phyloP scores from a whole-genome alignment of 1,284 basidiomycete genomes.

The Trichosporon sp. region DNA sequence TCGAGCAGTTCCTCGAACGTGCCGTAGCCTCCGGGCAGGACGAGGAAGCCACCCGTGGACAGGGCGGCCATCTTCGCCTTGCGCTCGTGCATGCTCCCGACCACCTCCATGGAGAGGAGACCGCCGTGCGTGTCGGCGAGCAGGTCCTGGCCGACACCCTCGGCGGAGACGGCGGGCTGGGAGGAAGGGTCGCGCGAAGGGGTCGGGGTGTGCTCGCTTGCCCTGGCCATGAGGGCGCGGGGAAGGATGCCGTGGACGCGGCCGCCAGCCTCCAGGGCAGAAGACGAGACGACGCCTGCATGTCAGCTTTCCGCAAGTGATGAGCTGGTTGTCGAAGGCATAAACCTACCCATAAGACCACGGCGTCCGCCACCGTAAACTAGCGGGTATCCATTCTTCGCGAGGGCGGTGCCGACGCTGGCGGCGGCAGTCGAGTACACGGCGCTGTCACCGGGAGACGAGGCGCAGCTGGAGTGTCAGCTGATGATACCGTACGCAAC shows the following conservation, averaged over 20 bases:
- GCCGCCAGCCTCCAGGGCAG: conserved; percentile 70
- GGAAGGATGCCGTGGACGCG: conserved; percentile 81
- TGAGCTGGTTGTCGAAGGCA: no score
- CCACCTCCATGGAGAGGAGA: conserved; percentile 59
- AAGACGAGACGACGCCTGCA: conserved; percentile 67
- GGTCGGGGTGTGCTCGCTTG: conserved; percentile 42
- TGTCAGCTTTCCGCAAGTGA: conserved; percentile 1
- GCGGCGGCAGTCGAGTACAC: conserved; percentile 69
- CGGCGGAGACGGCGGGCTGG: conserved; percentile 35
- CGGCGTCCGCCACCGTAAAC: conserved; percentile 83
- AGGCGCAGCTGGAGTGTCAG: conserved; percentile 63
- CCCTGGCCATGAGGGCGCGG: conserved; percentile 60
- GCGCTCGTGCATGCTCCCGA: conserved; percentile 87
- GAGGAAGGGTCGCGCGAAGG: conserved; percentile 5
- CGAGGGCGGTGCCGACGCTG: conserved; percentile 76
- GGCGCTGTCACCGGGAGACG: conserved; percentile 66
- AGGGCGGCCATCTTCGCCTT: conserved; percentile 84
- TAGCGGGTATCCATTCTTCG: conserved; percentile 65
- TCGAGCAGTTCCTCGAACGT: conserved; percentile 93
- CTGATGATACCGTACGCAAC: no score
- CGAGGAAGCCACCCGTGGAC: conserved; percentile 73
- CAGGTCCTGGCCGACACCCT: conserved; percentile 49
- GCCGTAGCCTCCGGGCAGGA: conserved; percentile 85
- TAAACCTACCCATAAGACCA: conserved; percentile 73
- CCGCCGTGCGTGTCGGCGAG: conserved; percentile 57